These are phyloP conservation scores for Epichloe sibirici DNA, from an alignment of 2,329 filamentous ascomycete genomes.

Conservation along the genomic window DNA sequence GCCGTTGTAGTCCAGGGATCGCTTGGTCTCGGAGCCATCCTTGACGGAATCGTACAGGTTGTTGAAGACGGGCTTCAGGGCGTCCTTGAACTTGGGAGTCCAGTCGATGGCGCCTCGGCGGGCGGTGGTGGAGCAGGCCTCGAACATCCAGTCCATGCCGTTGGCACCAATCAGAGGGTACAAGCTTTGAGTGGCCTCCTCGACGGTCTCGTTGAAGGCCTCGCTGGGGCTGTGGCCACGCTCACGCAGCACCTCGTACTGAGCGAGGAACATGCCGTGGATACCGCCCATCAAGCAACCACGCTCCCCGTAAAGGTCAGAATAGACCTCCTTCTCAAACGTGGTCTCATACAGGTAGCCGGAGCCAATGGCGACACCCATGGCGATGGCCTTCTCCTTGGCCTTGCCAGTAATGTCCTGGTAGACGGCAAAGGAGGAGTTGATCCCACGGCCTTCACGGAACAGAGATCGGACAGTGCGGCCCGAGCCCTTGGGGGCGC, in stretches of 20 bases:
- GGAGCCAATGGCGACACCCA: conserved; percentile 92
- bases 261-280: conserved; percentile 99
- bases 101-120: conserved; percentile 98
- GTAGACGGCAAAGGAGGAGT: conserved; percentile 96
- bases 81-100: conserved; percentile 94
- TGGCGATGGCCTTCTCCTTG: conserved; percentile 92
- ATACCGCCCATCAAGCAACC: conserved; percentile 99
- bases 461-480: conserved; percentile 97
- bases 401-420: conserved; percentile 97
- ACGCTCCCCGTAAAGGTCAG: conserved; percentile 98
- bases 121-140: conserved; percentile 96
- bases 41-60: conserved; percentile 87
- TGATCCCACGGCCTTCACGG: conserved; percentile 98
- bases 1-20: conserved; percentile 94
- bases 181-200: conserved; percentile 96
- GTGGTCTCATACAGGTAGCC: conserved; percentile 99
- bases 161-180: conserved; percentile 96
- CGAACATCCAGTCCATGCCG: conserved; percentile 99
- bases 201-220: conserved; percentile 99
- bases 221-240: conserved; percentile 93
- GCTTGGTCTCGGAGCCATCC: conserved; percentile 86
- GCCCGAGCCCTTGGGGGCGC: conserved; percentile 97
- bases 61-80: conserved; percentile 98
- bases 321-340: conserved; percentile 99
- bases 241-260: conserved; percentile 99